These are phyloP conservation scores for Lasiosphaeria miniovina DNA, from an alignment of 495 filamentous ascomycete genomes.

Conservation along the genomic window DNA sequence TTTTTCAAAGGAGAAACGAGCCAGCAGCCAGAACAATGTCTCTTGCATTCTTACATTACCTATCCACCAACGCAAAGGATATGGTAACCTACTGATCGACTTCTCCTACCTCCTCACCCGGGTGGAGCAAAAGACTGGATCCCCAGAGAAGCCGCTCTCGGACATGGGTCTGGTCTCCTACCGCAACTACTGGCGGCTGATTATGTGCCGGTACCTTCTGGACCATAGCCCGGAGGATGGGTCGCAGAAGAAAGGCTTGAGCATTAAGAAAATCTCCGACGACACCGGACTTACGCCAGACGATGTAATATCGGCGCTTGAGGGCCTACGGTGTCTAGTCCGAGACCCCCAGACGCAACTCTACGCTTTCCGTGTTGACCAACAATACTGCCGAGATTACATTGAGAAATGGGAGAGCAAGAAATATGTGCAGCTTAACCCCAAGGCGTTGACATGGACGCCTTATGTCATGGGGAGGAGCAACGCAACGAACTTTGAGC, in stretches of 20 bases:
- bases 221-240: slow-evolving; percentile 36
- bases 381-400: slow-evolving; percentile 76
- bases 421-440: slow-evolving; percentile 79
- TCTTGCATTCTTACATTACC: slow-evolving; percentile 95
- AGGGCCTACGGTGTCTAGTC: slow-evolving; percentile 83
- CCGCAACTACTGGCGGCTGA: slow-evolving; percentile 90
- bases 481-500: slow-evolving; percentile 80
- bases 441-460: slow-evolving; percentile 85
- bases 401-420: slow-evolving; percentile 84
- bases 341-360: slow-evolving; percentile 82
- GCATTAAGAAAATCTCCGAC: slow-evolving; percentile 78
- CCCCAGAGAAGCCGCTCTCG: slow-evolving; percentile 94
- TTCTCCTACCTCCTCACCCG: slow-evolving; percentile 96
- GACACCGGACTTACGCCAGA: slow-evolving; percentile 94
- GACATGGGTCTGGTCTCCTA: slow-evolving; percentile 98
- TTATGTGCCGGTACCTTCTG: slow-evolving; percentile 75
- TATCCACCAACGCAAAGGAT: slow-evolving; percentile 95
- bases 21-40: slow-evolving; percentile 91
- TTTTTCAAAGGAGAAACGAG: slow-evolving; percentile 98
- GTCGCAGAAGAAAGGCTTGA: slow-evolving; percentile 60
- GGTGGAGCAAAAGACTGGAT: slow-evolving; percentile 90
- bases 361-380: slow-evolving; percentile 85
- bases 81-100: slow-evolving; percentile 93
- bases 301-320: slow-evolving; percentile 89
- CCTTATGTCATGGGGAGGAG: slow-evolving; percentile 92